Evolutionary conservation across 2,329 filamentous ascomycete species (phyloP), one percentile per base, ranked within the genome.

Genomic region (Talaromyces sp.): DNA sequence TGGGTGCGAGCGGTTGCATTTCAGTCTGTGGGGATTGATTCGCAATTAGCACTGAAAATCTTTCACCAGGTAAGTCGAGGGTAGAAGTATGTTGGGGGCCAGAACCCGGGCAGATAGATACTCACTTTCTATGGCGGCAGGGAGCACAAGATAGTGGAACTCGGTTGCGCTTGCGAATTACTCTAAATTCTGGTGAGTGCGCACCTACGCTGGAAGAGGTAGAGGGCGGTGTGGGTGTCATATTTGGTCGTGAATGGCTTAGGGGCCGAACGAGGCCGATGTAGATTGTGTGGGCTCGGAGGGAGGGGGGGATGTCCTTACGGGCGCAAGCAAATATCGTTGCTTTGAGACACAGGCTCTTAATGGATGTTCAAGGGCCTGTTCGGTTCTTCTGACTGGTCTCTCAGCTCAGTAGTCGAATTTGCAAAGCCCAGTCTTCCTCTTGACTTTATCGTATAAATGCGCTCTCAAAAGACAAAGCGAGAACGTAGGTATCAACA

Each of bases 111-210:
- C 5, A 39, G 51, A 36, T 32, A 39, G 51, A 36, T 32, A 71
- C 82, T 77, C 78, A 94, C 90, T 97, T 97, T 77, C 92, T 86
- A 65, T 92, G 89, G 69, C 93, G 84, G 74, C 93, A 97, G 29
- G 92, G 90, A 61, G 87, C 90, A 72, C 93, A 97, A 66, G 91
- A 97, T 45, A 97, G 80, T 42, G 93, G 93, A 14, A 97, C 87
- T 54, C 93, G 83, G 68, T 97, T 97, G 70, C 93, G 85, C 78
- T 95, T 96, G 61, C 93, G 87, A 54, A 97, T 89, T 46, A 97
- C 87, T 64, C 90, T 85, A 67, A 90, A 96, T 61, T 96, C 90
- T 30, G 92, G 91, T 40, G 91, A 96, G 57, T 89, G 87, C 20
- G 79, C 82, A 59, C 88, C 85, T 54, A 86, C 86, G 60, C 79